These are phyloP conservation scores for Panaeolus cyanescens DNA, from an alignment of 768 basidiomycete genomes.

Conservation along the genomic window DNA sequence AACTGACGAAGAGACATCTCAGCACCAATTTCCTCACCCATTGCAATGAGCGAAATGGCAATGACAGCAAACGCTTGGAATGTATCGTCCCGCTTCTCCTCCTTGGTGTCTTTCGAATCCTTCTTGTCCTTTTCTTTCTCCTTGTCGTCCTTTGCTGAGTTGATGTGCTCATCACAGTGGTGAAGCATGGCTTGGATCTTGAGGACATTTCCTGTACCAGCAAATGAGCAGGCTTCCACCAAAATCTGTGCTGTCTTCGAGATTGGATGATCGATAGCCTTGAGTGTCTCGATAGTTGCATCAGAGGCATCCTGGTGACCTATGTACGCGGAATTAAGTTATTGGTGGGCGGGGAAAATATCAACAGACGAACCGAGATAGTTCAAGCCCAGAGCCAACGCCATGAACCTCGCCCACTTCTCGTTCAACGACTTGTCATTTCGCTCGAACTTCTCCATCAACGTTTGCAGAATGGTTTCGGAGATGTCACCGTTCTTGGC, in stretches of 20 bases:
- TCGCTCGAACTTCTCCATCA: slow-evolving; percentile 77
- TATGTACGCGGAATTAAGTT: slow-evolving; percentile 28
- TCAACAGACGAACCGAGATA: slow-evolving; percentile 73
- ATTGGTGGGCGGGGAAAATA: neutral
- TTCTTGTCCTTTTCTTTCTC: slow-evolving; percentile 57
- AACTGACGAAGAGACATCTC: slow-evolving; percentile 98
- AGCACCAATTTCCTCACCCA: slow-evolving; percentile 97
- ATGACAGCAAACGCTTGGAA: slow-evolving; percentile 93
- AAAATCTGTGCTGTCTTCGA: slow-evolving; percentile 90
- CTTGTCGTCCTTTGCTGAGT: slow-evolving; percentile 51
- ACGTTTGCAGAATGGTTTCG: slow-evolving; percentile 82
- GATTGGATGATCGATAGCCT: slow-evolving; percentile 91
- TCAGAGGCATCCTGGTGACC: slow-evolving; percentile 93
- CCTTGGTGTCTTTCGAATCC: slow-evolving; percentile 36
- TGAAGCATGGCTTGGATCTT: slow-evolving; percentile 92
- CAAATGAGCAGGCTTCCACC: slow-evolving; percentile 92
- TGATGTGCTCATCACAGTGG: slow-evolving; percentile 90
- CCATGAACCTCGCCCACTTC: slow-evolving; percentile 94
- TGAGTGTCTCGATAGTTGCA: slow-evolving; percentile 89
- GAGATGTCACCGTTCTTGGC: slow-evolving; percentile 94
- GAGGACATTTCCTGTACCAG: slow-evolving; percentile 93
- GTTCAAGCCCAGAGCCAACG: slow-evolving; percentile 83
- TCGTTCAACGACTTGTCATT: slow-evolving; percentile 77
- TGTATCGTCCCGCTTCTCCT: slow-evolving; percentile 71
- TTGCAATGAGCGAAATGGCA: slow-evolving; percentile 91